Evolutionary conservation across 495 filamentous ascomycete species (phyloP), one percentile per base, ranked within the genome.

Genomic region (Penicillium turbatum): DNA sequence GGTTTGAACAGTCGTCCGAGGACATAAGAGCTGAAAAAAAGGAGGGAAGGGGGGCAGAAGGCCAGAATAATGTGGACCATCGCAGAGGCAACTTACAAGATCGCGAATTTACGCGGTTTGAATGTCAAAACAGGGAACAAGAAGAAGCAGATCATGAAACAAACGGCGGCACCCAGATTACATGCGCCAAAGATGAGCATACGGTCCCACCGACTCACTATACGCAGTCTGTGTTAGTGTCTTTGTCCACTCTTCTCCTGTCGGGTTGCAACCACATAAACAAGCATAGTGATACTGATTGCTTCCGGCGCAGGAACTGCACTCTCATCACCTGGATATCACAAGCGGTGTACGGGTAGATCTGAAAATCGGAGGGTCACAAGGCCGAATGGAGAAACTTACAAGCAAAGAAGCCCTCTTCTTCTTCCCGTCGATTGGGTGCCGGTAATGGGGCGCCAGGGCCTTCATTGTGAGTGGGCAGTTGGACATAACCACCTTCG

Each of bases 171-270:
- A 46, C 87, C 92, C 57, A 96, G 67, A 66, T 96, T 97, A 76
- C 95, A 95, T 61, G 84, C 91, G 49, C 80, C 86, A 67, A 97
- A 98, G 51, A 97, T 82, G 62, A 98, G 77, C 66, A 97, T 71
- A 44, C 93, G 88, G 72, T 98, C 93, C 93, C 93, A 97, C 68
- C 93, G 83, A 70, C 90, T 96, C 77, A 98, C 93, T 98, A 70
- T 71, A 56, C 49, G 58, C 38, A 45, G 41, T 53, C 53, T 24
- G 26, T 27, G 59, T 68, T 66, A 68, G 63, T 50, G 39, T 55
- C 10, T 49, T 11, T 49, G n/a, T n/a, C 32, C 13, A 13, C 10
- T 29, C 31, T 54, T 44, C 44, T 55, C 54, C 56, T 56, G 46
- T 66, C 55, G 55, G 57, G 38, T 57, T 30, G 32, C 34, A 53